Base-by-base conservation (phyloP, 2,329 filamentous ascomycete species). In the Clarireedia sp. region DNA sequence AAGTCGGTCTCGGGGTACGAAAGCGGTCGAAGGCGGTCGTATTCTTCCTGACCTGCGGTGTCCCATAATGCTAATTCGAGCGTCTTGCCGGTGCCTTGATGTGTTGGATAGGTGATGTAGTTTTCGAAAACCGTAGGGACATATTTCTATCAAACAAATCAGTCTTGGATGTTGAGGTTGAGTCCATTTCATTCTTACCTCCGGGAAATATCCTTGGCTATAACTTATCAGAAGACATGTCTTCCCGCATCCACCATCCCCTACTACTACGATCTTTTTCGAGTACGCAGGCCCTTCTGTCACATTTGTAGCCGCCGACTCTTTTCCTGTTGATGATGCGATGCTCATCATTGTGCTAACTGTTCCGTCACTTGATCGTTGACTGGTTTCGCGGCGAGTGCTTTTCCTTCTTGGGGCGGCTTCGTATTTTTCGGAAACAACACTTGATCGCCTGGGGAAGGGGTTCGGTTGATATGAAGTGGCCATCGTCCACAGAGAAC, bases 41-140 rank as follows among this genome's bases (percentile, higher is more conserved):
- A 99, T 75, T 97, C 94, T 73, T 99, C 94, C 74, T 99, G 94
- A 40, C 94, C 94, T 66, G 94, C 94, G 26, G 94, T 99, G 74
- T 99, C 94, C 94, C 94, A 99, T 51, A 99, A 81, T 41, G 94
- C 94, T 59, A 99, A 82, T 75, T 99, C 94, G 63, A 99, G 90
- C 56, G 87, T 91, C 79, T 96, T 97, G 68, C 92, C 91, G 12
- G 87, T 89, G 45, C 85, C 82, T 62, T 85, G 83, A 74, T 99
- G 94, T 58, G 85, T 87, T 56, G 92, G 95, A 72, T 96, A 92
- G 54, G 94, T 96, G 75, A 99, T 97, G 81, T 99, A 99, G 78
- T 99, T 99, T 70, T 99, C 94, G 72, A 99, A 99, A 51, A 99
- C 94, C 2, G 94, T 99, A 3, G 94, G 94, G 41, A 99, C 94